Conservation (phyloP, 306 rosid species). For the Vigna mungo region DNA sequence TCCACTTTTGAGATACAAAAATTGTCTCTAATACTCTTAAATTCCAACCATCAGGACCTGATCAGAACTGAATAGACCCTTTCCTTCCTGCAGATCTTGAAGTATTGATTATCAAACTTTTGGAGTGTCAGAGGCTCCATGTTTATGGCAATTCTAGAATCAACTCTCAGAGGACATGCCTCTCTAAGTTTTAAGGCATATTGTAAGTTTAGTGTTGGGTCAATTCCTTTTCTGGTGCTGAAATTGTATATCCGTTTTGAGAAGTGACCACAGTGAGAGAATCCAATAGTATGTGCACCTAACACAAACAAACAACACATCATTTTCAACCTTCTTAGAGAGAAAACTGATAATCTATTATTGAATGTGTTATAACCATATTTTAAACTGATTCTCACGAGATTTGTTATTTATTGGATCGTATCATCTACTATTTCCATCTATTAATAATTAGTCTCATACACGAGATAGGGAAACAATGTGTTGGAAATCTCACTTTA, state of each 20-base stretch:
- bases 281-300: conserved; percentile 87
- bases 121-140: conserved; percentile 74
- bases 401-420: no score
- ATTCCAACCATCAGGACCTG: no score
- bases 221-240: conserved; percentile 57
- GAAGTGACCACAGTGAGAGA: conserved; percentile 66
- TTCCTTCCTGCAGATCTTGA: conserved; percentile 76
- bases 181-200: conserved; percentile 61
- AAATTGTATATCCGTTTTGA: conserved; percentile 60
- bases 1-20: no score
- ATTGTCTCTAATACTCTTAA: no score
- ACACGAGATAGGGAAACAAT: no score
- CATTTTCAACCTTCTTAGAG: neutral
- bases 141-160: conserved; percentile 59
- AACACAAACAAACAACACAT: neutral
- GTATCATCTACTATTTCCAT: no score
- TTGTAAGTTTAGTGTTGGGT: conserved; percentile 58
- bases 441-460: no score
- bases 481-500: no score
- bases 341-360: neutral
- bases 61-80: conserved; percentile 72
- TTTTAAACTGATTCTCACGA: neutral
- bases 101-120: conserved; percentile 68
- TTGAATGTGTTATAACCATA: no score
- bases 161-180: conserved; percentile 60